Percentiles rank a stretch among this genome's conserved stretches.
Conservation (phyloP, 1,284 basidiomycete species). For the Xanthoconium separans region DNA sequence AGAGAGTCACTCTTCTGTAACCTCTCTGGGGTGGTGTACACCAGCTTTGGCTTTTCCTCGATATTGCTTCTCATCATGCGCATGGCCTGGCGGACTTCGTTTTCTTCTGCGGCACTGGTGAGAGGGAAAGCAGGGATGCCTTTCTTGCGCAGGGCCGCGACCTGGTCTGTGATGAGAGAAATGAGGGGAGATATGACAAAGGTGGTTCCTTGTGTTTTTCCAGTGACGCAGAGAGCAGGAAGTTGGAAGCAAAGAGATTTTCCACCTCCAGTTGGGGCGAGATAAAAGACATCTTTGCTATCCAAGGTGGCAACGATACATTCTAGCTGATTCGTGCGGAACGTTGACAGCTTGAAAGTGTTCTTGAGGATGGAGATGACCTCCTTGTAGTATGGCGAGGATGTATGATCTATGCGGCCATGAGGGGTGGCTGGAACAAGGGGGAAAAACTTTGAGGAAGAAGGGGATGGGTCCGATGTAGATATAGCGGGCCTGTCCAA, state of each 20-base stretch:
- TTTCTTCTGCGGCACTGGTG: constrained; percentile 61
- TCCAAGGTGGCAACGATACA: constrained; percentile 82
- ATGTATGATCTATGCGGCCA: constrained; percentile 28
- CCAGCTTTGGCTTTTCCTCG: constrained; percentile 55
- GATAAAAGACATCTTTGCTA: constrained; percentile 87
- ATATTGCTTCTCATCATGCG: constrained; percentile 39
- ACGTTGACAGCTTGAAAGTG: constrained; percentile 68
- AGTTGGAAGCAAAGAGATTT: constrained; percentile 88
- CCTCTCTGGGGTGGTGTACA: constrained; percentile 96
- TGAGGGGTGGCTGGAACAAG: background rate
- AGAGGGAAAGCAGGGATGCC: constrained; percentile 58
- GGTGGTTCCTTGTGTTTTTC: constrained; percentile 79
- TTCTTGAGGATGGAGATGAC: constrained; percentile 60
- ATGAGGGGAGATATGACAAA: constrained; percentile 91
- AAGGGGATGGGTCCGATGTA: constrained; percentile 1
- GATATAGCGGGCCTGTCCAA: constrained; percentile 1
- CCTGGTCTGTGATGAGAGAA: constrained; percentile 92
- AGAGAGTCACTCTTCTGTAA: constrained; percentile 65
- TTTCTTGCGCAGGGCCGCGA: constrained; percentile 64
- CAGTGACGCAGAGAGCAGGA: constrained; percentile 79
- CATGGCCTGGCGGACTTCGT: constrained; percentile 42
- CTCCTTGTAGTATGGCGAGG: constrained; percentile 53
- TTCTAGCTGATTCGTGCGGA: constrained; percentile 85
- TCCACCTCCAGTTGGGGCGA: constrained; percentile 97
- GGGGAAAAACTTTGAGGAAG: constrained; percentile 4